These are phyloP conservation scores for Bruguiera hainesii DNA, from an alignment of 441 rosid genomes.

Conservation along the genomic window DNA sequence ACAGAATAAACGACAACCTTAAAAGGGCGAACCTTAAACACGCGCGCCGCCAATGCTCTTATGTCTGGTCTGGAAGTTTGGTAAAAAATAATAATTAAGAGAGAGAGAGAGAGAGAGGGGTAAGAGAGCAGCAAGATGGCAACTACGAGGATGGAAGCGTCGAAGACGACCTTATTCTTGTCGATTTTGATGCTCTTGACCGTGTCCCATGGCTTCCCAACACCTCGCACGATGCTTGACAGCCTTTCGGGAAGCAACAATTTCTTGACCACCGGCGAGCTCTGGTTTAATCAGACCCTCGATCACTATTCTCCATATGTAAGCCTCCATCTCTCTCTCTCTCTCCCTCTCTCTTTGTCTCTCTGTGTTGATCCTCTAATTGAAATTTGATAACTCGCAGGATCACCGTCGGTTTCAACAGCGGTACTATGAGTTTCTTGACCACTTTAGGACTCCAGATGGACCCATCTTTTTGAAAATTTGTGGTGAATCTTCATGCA, in stretches of 20 bases:
- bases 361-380: neutral
- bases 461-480: conserved; percentile 80
- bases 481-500: conserved; percentile 81
- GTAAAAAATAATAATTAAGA: too few relatives aligned
- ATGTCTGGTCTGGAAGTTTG: too few relatives aligned
- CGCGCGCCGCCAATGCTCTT: too few relatives aligned
- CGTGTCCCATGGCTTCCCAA: conserved; percentile 32
- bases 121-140: too few relatives aligned
- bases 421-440: conserved; percentile 78
- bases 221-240: conserved; percentile 38
- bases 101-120: too few relatives aligned
- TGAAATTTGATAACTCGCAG: conserved; percentile 28
- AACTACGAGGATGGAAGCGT: too few relatives aligned
- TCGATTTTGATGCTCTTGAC: conserved; percentile 15
- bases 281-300: conserved; percentile 82
- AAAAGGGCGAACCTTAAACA: too few relatives aligned
- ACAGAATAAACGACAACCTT: too few relatives aligned
- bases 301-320: conserved; percentile 78
- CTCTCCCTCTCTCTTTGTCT: neutral
- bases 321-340: conserved; percentile 13
- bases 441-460: conserved; percentile 53
- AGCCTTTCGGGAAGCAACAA: conserved; percentile 31
- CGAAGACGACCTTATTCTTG: neutral
- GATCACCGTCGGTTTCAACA: conserved; percentile 66
- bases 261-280: conserved; percentile 66